Evolutionary conservation across 176 grass and related monocot species (phyloP).

Genomic region (Aegilops speltoides): DNA sequence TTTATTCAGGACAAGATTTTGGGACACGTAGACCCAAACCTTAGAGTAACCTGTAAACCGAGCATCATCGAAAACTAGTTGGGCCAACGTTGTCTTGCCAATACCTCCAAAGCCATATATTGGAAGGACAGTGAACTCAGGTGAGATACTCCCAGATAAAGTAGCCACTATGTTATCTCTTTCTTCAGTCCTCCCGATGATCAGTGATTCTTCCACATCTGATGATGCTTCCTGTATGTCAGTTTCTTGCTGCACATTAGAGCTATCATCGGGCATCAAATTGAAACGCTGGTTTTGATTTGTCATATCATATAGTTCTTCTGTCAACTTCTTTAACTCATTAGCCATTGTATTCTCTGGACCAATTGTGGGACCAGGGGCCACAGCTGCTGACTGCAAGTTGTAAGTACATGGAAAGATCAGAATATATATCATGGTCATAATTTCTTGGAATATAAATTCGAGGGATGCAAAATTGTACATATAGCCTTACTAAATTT

Average conservation of each 20-base stretch:
- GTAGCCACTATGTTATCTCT: background rate
- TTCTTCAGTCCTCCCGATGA: background rate
- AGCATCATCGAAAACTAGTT: background rate
- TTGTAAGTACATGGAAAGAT: too few species aligned
- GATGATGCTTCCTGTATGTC: background rate
- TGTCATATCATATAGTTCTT: background rate
- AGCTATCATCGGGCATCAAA: too few species aligned
- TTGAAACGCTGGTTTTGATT: background rate
- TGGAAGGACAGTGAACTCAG: background rate
- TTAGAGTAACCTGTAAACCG: background rate
- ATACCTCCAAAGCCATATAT: constrained; percentile 39
- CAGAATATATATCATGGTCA: too few species aligned
- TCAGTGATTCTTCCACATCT: background rate
- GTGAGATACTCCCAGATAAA: background rate
- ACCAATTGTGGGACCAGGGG: too few species aligned
- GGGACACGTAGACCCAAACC: constrained; percentile 30
- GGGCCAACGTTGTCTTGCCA: constrained; percentile 38
- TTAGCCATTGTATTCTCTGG: too few species aligned
- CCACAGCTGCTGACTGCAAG: too few species aligned
- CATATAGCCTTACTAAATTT: too few species aligned
- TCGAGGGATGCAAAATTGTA: background rate
- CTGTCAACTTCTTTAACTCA: background rate
- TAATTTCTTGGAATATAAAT: background rate
- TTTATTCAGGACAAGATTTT: background rate
- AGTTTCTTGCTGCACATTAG: background rate